Base-by-base conservation (phyloP, 177 flowering plant species). In the Telopea speciosissima region DNA sequence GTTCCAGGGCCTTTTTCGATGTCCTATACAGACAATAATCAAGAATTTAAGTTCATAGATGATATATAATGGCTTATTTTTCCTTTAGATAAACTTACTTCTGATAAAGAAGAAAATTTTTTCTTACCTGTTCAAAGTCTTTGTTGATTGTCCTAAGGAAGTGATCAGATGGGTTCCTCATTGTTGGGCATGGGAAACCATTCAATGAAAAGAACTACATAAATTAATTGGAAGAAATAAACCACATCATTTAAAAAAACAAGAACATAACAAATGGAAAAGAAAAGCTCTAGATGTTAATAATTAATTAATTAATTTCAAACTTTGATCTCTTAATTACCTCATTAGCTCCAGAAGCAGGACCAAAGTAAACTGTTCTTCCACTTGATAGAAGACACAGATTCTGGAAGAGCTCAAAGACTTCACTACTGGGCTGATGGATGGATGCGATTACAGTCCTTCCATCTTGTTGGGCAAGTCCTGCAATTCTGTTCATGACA, bases 391-490 rank as follows among this genome's bases (percentile, higher is more conserved):
- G 74, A 42, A 87, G 84, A 58, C 86, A 87, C 33, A 87, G 85
- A 65, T 65, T 78, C 66, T 81, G 44, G 58, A 85, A 80, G 9
- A 87, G 86, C 62, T 73, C 74, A 62, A 86, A 86, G 12, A 86
- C 86, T 74, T 84, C 83, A 74, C 77, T 70, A 63, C 81, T 83
- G 9, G 90, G 88, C 40, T 85, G 89, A 80, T 87, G 91, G 40
- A 87, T 79, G 60, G 89, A 82, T 3, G 87, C 80, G 6, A 87
- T n/a, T 10, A 87, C 67, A 1, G 89, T 85, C 62, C 69, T 85
- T 63, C 79, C 81, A 62, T 86, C 74, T 58, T 69, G 73, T 7
- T 63, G 62, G 3, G 69, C 74, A 23, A 80, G 78, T 21, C 33
- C 44, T 2, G 73, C 75, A 33, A 85, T 85, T 65, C 82, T 59